A percentile compares a stretch with the other conserved stretches of the same genome.
These are phyloP conservation scores for Myxozyma monticola DNA, from an alignment of 805 yeast genomes.

Conservation along the genomic window DNA sequence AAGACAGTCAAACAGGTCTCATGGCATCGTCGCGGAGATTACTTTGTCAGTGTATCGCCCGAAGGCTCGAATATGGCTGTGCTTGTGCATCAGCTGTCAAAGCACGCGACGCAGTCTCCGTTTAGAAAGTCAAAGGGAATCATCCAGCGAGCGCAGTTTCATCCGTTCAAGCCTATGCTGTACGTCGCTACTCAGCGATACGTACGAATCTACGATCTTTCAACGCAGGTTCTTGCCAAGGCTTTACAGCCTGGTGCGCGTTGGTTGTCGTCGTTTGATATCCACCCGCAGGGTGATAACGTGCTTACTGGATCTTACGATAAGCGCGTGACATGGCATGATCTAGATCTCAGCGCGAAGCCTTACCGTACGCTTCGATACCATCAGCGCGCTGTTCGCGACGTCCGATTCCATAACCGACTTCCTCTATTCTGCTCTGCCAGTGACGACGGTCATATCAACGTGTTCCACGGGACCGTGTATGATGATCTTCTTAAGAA, in stretches of 20 bases:
- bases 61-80: conserved; percentile 86
- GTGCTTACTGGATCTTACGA: conserved; percentile 90
- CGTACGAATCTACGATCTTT: conserved; percentile 83
- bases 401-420: conserved; percentile 81
- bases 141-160: conserved; percentile 94
- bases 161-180: conserved; percentile 91
- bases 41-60: conserved; percentile 95
- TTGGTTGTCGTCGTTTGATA: conserved; percentile 87
- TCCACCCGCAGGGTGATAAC: conserved; percentile 93
- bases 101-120: conserved; percentile 94
- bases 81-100: conserved; percentile 89
- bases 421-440: conserved; percentile 93
- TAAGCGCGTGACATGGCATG: conserved; percentile 96
- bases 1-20: conserved; percentile 74
- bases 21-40: conserved; percentile 98
- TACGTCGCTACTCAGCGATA: conserved; percentile 87
- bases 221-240: conserved; percentile 79
- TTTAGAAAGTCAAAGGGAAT: conserved; percentile 91
- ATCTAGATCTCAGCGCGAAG: conserved; percentile 79
- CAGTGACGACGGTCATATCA: conserved; percentile 89
- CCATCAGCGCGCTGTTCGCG: conserved; percentile 91
- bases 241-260: conserved; percentile 93
- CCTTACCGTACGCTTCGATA: conserved; percentile 95
- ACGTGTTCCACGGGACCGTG: conserved; percentile 94
- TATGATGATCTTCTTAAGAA: conserved; percentile 94